Evolutionary conservation across 768 basidiomycete genomes (phyloP).

Genomic region (Neoboletus brunneissimus): DNA sequence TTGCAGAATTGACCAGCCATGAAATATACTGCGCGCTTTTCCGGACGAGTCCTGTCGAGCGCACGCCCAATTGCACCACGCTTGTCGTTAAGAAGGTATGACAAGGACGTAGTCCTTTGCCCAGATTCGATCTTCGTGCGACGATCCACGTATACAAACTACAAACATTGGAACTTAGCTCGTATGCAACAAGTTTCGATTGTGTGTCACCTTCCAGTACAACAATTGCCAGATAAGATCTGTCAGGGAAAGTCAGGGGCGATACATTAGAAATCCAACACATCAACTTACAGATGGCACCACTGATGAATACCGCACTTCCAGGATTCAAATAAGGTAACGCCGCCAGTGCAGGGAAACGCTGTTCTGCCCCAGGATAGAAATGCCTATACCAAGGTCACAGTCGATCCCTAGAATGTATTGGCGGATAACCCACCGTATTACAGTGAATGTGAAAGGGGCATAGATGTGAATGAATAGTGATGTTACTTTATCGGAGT

Average conservation of each 20-base stretch:
- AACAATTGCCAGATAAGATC: slow-evolving; percentile 90
- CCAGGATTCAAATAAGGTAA: slow-evolving; percentile 70
- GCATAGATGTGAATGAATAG: slow-evolving; percentile 95
- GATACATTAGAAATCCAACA: slow-evolving; percentile 8
- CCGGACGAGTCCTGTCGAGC: slow-evolving; percentile 56
- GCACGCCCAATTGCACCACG: slow-evolving; percentile 76
- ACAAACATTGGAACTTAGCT: slow-evolving; percentile 3
- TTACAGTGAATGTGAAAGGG: slow-evolving; percentile 87
- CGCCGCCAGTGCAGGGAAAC: slow-evolving; percentile 81
- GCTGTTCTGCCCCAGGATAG: slow-evolving; percentile 72
- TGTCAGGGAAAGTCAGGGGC: slow-evolving; percentile 32
- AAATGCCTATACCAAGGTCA: slow-evolving; percentile 60
- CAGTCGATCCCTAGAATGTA: background rate
- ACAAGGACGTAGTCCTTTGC: slow-evolving; percentile 86
- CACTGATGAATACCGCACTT: slow-evolving; percentile 72
- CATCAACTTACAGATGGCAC: slow-evolving; percentile 69
- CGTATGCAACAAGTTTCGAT: background rate
- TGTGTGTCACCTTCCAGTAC: slow-evolving; percentile 77
- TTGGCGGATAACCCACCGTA: slow-evolving; percentile 53
- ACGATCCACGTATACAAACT: slow-evolving; percentile 87
- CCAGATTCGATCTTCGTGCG: slow-evolving; percentile 89
- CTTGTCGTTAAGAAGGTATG: slow-evolving; percentile 85
- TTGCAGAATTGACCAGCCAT: slow-evolving; percentile 81
- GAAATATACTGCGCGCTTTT: slow-evolving; percentile 68
- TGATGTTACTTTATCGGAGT: slow-evolving; percentile 93